Evolutionary conservation across 2,329 filamentous ascomycete genomes (phyloP).

Genomic region (Botryotinia calthae): DNA sequence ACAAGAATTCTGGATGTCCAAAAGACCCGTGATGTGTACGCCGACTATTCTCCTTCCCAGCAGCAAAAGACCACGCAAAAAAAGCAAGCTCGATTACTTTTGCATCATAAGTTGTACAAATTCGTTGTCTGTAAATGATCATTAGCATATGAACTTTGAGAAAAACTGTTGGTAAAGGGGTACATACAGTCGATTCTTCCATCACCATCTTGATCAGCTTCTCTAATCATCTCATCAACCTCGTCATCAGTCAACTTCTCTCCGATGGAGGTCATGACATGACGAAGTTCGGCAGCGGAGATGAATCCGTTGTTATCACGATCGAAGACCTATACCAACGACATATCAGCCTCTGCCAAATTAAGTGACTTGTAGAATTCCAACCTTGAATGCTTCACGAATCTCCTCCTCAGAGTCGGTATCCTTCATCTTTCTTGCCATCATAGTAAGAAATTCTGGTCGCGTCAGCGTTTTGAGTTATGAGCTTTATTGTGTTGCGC

Average conservation of each 20-base stretch:
- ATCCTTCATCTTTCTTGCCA: conserved; percentile 93
- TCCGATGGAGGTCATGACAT: conserved; percentile 89
- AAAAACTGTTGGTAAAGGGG: not conserved
- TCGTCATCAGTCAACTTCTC: conserved; percentile 90
- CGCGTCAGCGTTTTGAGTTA: conserved; percentile 34
- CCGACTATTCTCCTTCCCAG: conserved; percentile 19
- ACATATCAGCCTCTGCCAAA: conserved; percentile 12
- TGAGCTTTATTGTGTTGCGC: conserved; percentile 3
- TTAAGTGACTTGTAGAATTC: conserved; percentile 19
- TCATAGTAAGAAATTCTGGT: conserved; percentile 86
- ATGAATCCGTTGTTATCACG: conserved; percentile 92
- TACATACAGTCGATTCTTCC: conserved; percentile 81
- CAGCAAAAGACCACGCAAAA: conserved; percentile 20
- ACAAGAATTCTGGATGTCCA: conserved; percentile 17
- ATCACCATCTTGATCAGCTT: conserved; percentile 86
- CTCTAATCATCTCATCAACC: conserved; percentile 90
- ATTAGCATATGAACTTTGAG: conserved; percentile 32
- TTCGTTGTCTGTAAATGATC: conserved; percentile 67
- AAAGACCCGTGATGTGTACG: conserved; percentile 15
- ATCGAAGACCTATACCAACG: conserved; percentile 63
- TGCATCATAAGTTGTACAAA: conserved; percentile 96
- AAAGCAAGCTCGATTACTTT: conserved; percentile 53
- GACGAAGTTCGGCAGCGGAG: conserved; percentile 80
- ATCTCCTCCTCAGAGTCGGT: conserved; percentile 91
- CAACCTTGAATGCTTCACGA: conserved; percentile 81